phyloP scores from a whole-genome alignment of 306 rosid genomes.

The Albizia julibrissin region DNA sequence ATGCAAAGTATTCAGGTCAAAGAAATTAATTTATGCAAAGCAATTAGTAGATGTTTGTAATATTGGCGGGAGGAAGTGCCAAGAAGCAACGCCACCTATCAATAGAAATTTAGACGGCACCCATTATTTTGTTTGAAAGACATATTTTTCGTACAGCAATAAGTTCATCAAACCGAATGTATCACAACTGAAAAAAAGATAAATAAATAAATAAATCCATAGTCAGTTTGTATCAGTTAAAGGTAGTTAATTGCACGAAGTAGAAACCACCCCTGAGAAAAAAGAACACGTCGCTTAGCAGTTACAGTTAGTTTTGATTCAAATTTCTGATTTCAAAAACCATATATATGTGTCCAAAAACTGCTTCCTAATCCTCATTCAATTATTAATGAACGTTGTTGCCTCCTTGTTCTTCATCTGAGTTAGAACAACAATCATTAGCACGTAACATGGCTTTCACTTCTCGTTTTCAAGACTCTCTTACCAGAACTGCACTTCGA shows the following conservation, averaged over 20 bases:
- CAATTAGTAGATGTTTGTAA: too few relatives aligned
- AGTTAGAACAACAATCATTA: not conserved
- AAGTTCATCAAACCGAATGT: not conserved
- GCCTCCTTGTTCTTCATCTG: not conserved
- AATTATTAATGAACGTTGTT: not conserved
- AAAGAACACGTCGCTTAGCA: slow-evolving; percentile 7
- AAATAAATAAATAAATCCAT: too few relatives aligned
- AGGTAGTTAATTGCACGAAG: not conserved
- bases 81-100: too few relatives aligned
- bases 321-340: slow-evolving; percentile 1
- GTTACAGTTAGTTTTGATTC: slow-evolving; percentile 1
- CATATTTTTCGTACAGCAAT: not conserved
- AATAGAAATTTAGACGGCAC: not conserved
- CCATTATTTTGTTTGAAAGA: not conserved
- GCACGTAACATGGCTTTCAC: slow-evolving; percentile 50
- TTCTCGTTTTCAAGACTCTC: slow-evolving; percentile 54
- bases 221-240: not conserved
- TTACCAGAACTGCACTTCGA: slow-evolving; percentile 65
- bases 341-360: not conserved
- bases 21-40: too few relatives aligned
- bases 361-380: not conserved
- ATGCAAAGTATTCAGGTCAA: too few relatives aligned
- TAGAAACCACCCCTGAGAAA: not conserved
- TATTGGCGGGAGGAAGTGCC: too few relatives aligned
- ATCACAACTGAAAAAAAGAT: not conserved